Base-by-base conservation (phyloP, 768 basidiomycete genomes). In the Termitomyces sp. region DNA sequence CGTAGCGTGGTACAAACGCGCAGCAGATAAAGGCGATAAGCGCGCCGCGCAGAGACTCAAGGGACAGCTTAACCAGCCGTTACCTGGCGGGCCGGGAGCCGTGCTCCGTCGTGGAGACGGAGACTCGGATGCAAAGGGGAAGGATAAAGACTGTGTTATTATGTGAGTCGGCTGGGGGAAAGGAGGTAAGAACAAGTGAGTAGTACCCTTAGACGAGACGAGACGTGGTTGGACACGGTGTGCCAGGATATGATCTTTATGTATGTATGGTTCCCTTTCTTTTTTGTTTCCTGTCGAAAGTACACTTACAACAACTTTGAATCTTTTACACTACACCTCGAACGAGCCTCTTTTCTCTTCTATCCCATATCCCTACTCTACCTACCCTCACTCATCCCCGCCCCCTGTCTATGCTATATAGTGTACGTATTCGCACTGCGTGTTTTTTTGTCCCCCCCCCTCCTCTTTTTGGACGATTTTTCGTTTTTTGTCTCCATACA, bases 11-110 rank as follows among this genome's bases (percentile, higher is more conserved):
- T 98, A 95, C 78, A 91, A 93, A 73, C 84, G 84, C 61, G 93
- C 97, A 3, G 89, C 94, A 16, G 93, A 95, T 2, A 83, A 86
- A 33, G 95, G 96, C 51, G 97, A 99, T 75, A 96, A 93, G 70
- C 91, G 97, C 59, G 95, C 97, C 0, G 76, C 81, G 8, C 92
- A 95, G 67, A 86, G 97, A 54, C 76, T 98, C 15, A 87, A 83
- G 68, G 78, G 84, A 12, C 78, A 82, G 6, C 80, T 80, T 46
- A 81, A 73, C 55, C 80, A 80, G 55, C 81, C 84, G 6, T 70
- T 82, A 60, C 83, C 86, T 4, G 86, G 85, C 27, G 83, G 84
- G 33, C 76, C 86, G 1, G 84, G 81, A 36, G 76, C 87, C 6
- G 82, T 90, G 11, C 73, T 89, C 36, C 76, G 82, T 57, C 83